Evolutionary conservation across 2,329 filamentous ascomycete genomes (phyloP), one percentile per base, ranked within the genome.

Genomic region (Furcasterigmium furcatum): DNA sequence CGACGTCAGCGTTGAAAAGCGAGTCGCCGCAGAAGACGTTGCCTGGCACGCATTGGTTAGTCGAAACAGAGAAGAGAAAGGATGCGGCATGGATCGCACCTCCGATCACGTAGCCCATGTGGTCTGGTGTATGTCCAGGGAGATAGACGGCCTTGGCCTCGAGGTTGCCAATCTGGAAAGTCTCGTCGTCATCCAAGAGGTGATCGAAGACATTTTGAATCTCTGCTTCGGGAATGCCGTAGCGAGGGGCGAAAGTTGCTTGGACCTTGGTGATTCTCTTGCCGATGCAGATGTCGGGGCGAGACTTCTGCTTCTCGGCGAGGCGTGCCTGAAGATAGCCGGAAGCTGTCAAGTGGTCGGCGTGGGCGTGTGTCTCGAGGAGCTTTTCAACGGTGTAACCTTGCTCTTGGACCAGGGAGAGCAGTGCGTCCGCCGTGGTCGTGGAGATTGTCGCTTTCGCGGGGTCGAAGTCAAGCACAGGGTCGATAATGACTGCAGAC

Each of bases 301-400:
- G 32, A 18, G 30, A 19, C 14, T 35, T 21, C 30, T 48, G 8
- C 0, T 41, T 30, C 20, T 61, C 49, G 0, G 56, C 50, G 0
- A 80, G 64, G 7, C 58, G 59, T 1, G 59, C 57, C 52, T 79
- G 74, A 0, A 83, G 66, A 55, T 81, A 82, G 21, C 64, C 65
- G 0, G 77, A 65, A 1, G 79, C 72, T 5, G 75, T 81, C 3
- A 82, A 52, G 49, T 82, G 77, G 47, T 81, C 74, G 24, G 76
- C 75, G 49, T 80, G 74, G 1, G 67, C 70, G 54, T 83, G 79
- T 0, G 80, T 82, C 52, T 83, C 79, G 9, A 83, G 66, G 30
- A 83, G 76, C 35, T 58, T 62, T 4, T 63, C 60, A 25, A 82
- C 55, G 1, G 51, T 66, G 53, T 79, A 80, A 3, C 62, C 60